Base-by-base conservation (phyloP, 495 filamentous ascomycete genomes). In the Gamarada debralockiae region DNA sequence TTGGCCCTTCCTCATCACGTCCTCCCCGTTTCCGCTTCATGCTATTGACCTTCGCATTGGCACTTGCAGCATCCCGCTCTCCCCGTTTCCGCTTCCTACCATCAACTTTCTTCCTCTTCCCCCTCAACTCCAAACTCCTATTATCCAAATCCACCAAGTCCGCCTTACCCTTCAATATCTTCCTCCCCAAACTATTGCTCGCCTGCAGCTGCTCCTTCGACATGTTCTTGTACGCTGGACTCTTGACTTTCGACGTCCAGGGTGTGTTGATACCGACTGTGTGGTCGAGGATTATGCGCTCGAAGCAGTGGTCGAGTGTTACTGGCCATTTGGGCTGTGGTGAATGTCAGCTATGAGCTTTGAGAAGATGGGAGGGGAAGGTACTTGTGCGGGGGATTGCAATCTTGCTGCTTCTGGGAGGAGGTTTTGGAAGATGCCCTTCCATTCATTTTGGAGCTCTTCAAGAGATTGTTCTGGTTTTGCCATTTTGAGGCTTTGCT, bases 281-380 rank as follows among this genome's bases (percentile, higher is more conserved):
- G 18, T 43, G 42, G 17, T 55, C 65, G 38, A 66, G 61, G 37
- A 63, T 65, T 10, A 61, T 68, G 44, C 61, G 62, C 25, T 54
- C 60, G 18, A 66, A 57, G 39, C 53, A 57, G 41, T 56, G 58
- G 29, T 53, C 53, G 18, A 52, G 25, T 20, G 53, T 38, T 9
- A 61, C 41, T 18, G 53, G 58, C 54, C 53, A 61, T 41, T 40
- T 50, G 3, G 53, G 27, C 58, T 57, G 29, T 22, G 24, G 14
- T 0, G 20, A 25, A 22, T 33, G 22, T 48, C 10, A 46, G 48
- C 22, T 15, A 14, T n/a, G n/a, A n/a, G 22, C 12, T 24, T 24
- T 21, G 29, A 33, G 6, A 24, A 8, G 8, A 6, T n/a, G 17
- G 1, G 20, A 15, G 39, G 20, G 21, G 22, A 12, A 34, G 18